Conservation (phyloP, 441 rosid species). For the Arabidopsis hybrid region DNA sequence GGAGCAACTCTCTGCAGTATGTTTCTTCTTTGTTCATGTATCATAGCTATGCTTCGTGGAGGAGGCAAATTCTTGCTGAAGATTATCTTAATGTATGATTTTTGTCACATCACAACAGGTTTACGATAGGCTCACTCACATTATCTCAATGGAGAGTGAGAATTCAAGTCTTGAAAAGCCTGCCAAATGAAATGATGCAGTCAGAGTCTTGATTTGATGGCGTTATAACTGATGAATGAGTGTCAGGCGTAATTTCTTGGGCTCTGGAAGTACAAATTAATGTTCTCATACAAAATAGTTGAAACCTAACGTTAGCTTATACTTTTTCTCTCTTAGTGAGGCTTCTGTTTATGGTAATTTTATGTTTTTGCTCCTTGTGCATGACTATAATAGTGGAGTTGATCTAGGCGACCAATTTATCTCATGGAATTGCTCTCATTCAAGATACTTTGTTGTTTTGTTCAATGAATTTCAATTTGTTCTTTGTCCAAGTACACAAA, state of each 20-base stretch:
- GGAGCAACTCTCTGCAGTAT: constrained; percentile 72
- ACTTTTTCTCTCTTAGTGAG: neutral
- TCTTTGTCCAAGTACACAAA: constrained; percentile 19
- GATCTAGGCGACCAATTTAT: constrained; percentile 73
- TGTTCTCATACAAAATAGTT: constrained; percentile 24
- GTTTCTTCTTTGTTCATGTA: constrained; percentile 35
- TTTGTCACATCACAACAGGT: constrained; percentile 57
- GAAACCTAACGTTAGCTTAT: constrained; percentile 18
- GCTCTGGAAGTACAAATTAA: constrained; percentile 18
- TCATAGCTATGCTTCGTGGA: constrained; percentile 10
- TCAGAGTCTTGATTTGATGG: constrained; percentile 9
- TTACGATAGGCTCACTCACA: constrained; percentile 74
- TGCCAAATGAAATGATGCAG: constrained; percentile 40
- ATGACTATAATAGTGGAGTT: constrained; percentile 66
- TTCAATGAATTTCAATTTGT: neutral
- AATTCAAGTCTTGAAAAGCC: constrained; percentile 61
- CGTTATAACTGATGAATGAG: constrained; percentile 14
- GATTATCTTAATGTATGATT: neutral
- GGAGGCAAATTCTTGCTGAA: constrained; percentile 4
- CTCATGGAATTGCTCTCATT: constrained; percentile 79
- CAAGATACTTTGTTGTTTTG: constrained; percentile 26
- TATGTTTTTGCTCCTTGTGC: constrained; percentile 68
- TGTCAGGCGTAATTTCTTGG: neutral
- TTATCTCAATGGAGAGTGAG: constrained; percentile 81
- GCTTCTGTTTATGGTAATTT: constrained; percentile 24